phyloP scores from a whole-genome alignment of 768 basidiomycete genomes.

The Ramaria rubella region DNA sequence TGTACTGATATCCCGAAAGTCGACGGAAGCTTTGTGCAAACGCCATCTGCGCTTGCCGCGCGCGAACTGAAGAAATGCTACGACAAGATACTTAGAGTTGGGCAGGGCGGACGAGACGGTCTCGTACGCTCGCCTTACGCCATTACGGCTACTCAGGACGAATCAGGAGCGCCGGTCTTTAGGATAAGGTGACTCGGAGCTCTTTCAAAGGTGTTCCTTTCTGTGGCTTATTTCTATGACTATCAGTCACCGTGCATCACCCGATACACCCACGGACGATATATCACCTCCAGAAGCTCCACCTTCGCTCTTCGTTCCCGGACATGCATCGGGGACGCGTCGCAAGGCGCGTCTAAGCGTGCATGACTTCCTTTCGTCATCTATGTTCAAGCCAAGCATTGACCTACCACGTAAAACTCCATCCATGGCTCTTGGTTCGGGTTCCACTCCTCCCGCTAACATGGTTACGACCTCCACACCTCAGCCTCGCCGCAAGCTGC shows the following conservation, averaged over 20 bases:
- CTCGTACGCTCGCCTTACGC: conserved; percentile 70
- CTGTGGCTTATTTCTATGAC: background rate
- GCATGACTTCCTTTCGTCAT: conserved; percentile 45
- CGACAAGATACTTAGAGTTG: conserved; percentile 63
- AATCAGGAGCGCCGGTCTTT: conserved; percentile 71
- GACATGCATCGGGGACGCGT: background rate
- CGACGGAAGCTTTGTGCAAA: conserved; percentile 75
- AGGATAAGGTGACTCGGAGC: conserved; percentile 67
- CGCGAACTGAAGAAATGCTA: conserved; percentile 71
- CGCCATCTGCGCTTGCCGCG: conserved; percentile 68
- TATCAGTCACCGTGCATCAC: background rate
- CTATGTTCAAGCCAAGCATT: conserved; percentile 41
- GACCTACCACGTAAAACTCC: conserved; percentile 10
- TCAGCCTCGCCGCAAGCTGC: conserved; percentile 43
- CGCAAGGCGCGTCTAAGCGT: conserved; percentile 53
- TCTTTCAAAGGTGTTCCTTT: background rate
- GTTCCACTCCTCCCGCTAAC: conserved; percentile 6
- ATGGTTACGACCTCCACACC: conserved; percentile 28
- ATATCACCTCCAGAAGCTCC: conserved; percentile 48
- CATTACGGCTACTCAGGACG: conserved; percentile 77
- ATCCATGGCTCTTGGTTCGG: background rate
- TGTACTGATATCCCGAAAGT: conserved; percentile 33
- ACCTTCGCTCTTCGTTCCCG: background rate
- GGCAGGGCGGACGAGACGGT: conserved; percentile 27
- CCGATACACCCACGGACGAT: background rate